Evolutionary conservation across 768 basidiomycete species (phyloP), one percentile per base, ranked within the genome.

Genomic region (Fibroporia radiculosa): DNA sequence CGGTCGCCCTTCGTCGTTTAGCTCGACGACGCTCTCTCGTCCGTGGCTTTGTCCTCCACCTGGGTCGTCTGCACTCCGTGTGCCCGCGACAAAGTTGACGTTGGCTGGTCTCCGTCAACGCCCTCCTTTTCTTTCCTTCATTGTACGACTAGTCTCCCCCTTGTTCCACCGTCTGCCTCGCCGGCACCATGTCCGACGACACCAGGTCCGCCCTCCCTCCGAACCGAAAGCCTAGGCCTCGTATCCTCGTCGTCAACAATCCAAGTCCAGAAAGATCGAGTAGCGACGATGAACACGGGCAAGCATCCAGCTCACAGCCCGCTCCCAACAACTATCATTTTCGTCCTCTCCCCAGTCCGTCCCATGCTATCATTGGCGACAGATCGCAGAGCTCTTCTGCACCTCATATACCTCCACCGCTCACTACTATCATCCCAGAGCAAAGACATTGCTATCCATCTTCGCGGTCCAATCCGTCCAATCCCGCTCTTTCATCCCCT

Each of bases 401-500:
- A 27, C 52, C 49, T 4, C 54, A 39, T 48, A 50, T 39, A 50
- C 65, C 65, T 0, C 56, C 60, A 11, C 60, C 66, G n/a, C 52
- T 72, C 32, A 66, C 62, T 50, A 69, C 66, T 45, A 62, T 68
- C 56, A 48, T 69, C 29, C 60, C 53, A 26, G 39, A 48, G 18
- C 48, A 63, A 36, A 33, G 49, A 36, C 53, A 48, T 43, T 48
- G 52, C 31, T 56, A 60, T 60, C 49, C 62, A 49, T 50, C 59
- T 58, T 55, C 65, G 44, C 60, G 66, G 57, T 66, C 72, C 38
- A 75, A 75, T 57, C 78, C 76, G 31, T 66, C 73, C 44, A 74
- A 77, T 56, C 80, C 75, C 42, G 68, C 78, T 31, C 72, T 78
- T 39, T 83, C 81, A 13, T 85, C 84, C 3, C 81, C 85, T 16